Conservation (phyloP, 768 basidiomycete species). For the Hydnomerulius pinastri region DNA sequence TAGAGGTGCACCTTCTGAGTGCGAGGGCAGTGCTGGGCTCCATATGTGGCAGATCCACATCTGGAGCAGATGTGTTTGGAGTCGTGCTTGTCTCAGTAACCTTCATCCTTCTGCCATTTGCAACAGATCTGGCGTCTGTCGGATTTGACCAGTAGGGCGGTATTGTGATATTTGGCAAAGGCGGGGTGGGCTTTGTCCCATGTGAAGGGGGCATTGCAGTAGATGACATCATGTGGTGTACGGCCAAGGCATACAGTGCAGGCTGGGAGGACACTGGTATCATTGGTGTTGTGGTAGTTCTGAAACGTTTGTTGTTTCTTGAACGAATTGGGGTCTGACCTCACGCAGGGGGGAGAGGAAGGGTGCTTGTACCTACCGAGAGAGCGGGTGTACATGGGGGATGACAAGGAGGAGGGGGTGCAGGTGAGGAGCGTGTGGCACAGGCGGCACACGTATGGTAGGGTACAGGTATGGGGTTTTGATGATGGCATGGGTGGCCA, state of each 20-base stretch:
- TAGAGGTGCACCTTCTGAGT: conserved; percentile 1
- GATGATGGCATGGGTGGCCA: neutral
- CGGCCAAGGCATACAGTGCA: neutral
- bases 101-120: neutral
- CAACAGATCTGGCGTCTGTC: neutral
- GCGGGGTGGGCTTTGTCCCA: neutral
- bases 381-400: no score
- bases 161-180: neutral
- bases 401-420: neutral
- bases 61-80: conserved; percentile 1
- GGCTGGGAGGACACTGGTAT: neutral
- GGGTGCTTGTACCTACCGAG: no score
- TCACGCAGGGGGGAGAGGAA: no score
- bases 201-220: neutral
- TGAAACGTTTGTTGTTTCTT: no score
- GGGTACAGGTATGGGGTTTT: neutral
- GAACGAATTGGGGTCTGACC: no score
- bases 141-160: neutral
- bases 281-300: neutral
- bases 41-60: neutral
- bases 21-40: conserved; percentile 9
- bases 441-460: neutral
- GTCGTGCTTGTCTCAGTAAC: conserved; percentile 2
- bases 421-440: neutral
- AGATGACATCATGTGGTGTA: neutral